These are phyloP conservation scores for Rosa hybrid DNA, from an alignment of 331 rosid genomes.

Conservation along the genomic window DNA sequence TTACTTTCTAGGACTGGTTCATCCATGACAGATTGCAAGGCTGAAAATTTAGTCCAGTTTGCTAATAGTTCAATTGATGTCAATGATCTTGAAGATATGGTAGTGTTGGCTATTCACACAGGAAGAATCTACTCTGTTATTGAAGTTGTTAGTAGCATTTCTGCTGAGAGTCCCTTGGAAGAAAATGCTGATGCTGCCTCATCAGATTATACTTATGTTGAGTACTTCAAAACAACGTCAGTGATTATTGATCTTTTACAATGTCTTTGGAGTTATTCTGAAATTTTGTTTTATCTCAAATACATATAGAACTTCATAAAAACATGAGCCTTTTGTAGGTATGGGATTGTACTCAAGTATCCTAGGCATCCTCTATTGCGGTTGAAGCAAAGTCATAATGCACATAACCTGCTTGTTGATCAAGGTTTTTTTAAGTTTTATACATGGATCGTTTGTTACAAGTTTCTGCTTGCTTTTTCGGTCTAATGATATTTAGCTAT, in stretches of 20 bases:
- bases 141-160: constrained; percentile 38
- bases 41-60: constrained; percentile 42
- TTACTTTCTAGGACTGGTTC: constrained; percentile 33
- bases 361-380: constrained; percentile 73
- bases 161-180: constrained; percentile 78
- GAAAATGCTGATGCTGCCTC: constrained; percentile 45
- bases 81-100: constrained; percentile 39
- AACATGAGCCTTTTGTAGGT: constrained; percentile 49
- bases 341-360: constrained; percentile 59
- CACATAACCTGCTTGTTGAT: constrained; percentile 84
- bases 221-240: constrained; percentile 66
- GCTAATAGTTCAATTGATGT: constrained; percentile 51
- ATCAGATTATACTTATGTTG: constrained; percentile 35
- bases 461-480: not conserved
- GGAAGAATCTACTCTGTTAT: constrained; percentile 75
- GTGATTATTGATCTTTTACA: constrained; percentile 23
- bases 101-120: constrained; percentile 81
- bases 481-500: not conserved
- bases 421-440: constrained; percentile 55
- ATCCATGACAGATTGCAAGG: constrained; percentile 32
- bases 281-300: not conserved
- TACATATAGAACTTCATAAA: not conserved
- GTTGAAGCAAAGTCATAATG: constrained; percentile 89
- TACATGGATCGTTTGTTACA: constrained; percentile 24
- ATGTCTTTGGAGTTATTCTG: not conserved